Evolutionary conservation across 371 early-diverging fungal species (phyloP), one percentile per base, ranked within the genome.

Genomic region (Mortierella sp.): DNA sequence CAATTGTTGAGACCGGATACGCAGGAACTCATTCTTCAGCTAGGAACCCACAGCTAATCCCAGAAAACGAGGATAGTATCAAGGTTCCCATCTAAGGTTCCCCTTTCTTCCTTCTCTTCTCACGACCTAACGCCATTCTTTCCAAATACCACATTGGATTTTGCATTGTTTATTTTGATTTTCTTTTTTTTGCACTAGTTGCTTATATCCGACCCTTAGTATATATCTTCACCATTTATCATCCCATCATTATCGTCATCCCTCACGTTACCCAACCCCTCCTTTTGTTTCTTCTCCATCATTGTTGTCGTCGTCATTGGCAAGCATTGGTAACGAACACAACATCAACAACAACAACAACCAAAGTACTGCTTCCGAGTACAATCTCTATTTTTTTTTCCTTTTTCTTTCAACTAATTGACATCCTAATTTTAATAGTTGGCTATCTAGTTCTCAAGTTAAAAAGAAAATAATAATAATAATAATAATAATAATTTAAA

Each of bases 1-100:
- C 65, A 22, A 64, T 35, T 15, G 51, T 40, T 29, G 65, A 64
- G 42, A 59, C 13, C 19, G 66, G 47, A 34, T 66, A 66, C 23
- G 54, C 47, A 17, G 53, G 53, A 13, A 22, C 40, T n/a, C 45
- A 67, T 15, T 67, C 67, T 17, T 17, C 58, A 31, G 51, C 60
- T 23, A 58, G 67, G 51, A 67, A 67, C 60, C 67, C 67, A 51
- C 67, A 67, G 37, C 37, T 67, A 32, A 53, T 67, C 8, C 67
- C 59, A 8, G 60, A 67, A 23, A 9, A 40, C 7, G 60, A 67
- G 19, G 65, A 64, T 8, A 35, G 43, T 17, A 64, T 64, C 65
- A 64, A 66, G 54, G 66, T 66, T 7, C 66, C 59, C 17, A 3
- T 66, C 34, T 66, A 58, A 66, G 0, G 12, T 26, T 19, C 4